These are phyloP conservation scores for Ceratorhiza oryzae-sativae DNA, from an alignment of 1,284 basidiomycete genomes.

Conservation along the genomic window DNA sequence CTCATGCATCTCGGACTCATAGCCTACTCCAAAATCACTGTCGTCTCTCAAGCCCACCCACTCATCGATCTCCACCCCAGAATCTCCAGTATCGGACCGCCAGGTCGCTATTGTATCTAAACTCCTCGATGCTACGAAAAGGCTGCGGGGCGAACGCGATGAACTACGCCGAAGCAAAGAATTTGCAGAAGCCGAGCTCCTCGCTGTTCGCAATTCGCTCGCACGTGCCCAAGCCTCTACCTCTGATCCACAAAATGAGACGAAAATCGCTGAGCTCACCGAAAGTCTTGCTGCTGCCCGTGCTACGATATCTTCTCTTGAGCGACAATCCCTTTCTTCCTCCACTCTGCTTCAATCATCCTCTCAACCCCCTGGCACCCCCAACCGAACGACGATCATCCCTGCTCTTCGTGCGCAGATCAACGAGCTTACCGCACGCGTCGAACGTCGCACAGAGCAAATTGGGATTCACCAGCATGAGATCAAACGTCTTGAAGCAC, in stretches of 20 bases:
- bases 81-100: conserved; percentile 34
- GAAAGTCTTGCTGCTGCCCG: conserved; percentile 29
- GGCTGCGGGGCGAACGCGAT: conserved; percentile 21
- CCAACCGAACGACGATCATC: conserved; percentile 17
- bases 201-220: background rate
- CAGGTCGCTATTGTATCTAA: conserved; percentile 28
- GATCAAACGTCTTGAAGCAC: conserved; percentile 42
- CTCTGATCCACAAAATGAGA: background rate
- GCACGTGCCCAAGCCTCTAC: background rate
- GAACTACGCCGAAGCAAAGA: background rate
- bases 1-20: background rate
- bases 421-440: conserved; percentile 41
- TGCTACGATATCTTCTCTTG: conserved; percentile 20
- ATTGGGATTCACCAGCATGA: conserved; percentile 43
- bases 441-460: conserved; percentile 42
- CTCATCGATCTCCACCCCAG: background rate
- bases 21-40: conserved; percentile 17
- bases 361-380: conserved; percentile 24
- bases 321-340: conserved; percentile 13
- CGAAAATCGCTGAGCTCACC: conserved; percentile 18
- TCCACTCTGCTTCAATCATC: background rate
- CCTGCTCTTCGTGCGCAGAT: conserved; percentile 39
- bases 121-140: conserved; percentile 31
- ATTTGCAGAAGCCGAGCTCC: conserved; percentile 16
- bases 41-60: conserved; percentile 11